phyloP scores from a whole-genome alignment of 2,329 filamentous ascomycete genomes.

The Graphiopsis chlorocephala region DNA sequence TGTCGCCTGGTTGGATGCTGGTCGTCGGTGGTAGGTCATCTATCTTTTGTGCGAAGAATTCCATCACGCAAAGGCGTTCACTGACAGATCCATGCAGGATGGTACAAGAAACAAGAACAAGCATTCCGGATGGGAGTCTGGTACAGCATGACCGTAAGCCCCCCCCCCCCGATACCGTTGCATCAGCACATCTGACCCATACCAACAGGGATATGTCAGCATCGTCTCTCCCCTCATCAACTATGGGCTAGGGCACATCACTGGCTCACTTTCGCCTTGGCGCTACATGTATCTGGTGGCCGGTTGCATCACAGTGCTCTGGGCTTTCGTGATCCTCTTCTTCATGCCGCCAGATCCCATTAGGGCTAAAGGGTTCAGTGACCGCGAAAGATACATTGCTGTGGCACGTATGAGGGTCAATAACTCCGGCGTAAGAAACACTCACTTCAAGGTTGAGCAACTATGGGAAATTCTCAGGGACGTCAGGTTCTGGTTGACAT shows the following conservation, averaged over 20 bases:
- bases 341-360: conserved; percentile 44
- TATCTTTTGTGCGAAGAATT: no score
- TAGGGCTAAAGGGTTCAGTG: conserved; percentile 41
- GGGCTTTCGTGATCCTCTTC: conserved; percentile 40
- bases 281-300: conserved; percentile 43
- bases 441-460: conserved; percentile 45
- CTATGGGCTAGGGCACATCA: conserved; percentile 48
- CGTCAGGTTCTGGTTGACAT: conserved; percentile 42
- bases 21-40: conserved; percentile 67
- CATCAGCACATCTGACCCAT: not conserved
- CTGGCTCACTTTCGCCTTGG: conserved; percentile 36
- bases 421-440: conserved; percentile 39
- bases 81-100: conserved; percentile 16
- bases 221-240: conserved; percentile 49
- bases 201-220: conserved; percentile 40
- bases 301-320: conserved; percentile 42
- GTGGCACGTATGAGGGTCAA: conserved; percentile 30
- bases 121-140: conserved; percentile 29
- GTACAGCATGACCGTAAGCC: conserved; percentile 37
- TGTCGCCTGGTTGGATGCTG: conserved; percentile 67
- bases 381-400: conserved; percentile 31
- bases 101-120: conserved; percentile 31
- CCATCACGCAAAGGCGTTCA: not conserved
- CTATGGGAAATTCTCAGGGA: conserved; percentile 36
- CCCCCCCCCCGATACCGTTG: not conserved